Evolutionary conservation across 257 asterid species (phyloP), one percentile per base, ranked within the genome.

Genomic region (Plectranthus barbatus): DNA sequence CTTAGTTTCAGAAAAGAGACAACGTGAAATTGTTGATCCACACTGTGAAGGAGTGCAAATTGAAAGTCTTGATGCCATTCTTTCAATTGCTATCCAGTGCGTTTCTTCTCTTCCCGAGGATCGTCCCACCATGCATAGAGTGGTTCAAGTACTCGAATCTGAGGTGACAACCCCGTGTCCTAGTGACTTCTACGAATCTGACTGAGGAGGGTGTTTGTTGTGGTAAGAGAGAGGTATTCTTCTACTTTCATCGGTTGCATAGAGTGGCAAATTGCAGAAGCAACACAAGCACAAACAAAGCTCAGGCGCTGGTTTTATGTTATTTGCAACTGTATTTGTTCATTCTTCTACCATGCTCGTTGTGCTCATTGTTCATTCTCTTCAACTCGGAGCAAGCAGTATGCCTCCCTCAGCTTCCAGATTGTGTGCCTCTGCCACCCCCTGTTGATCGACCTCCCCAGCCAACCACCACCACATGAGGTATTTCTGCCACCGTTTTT

Each of bases 91-190:
- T 50, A 84, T 83, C 74, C 94, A 86, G 39, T 91, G 98, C 18
- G 96, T 91, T 5, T 86, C 92, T 68, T 78, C 92, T 58, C 72
- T 63, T 59, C 95, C 98, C 0, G 96, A 91, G 64, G 96, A 91
- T 58, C 90, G 98, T 68, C 98, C 96, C 70, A 84, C 98, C 39
- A 91, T 88, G 85, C 96, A 88, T 72, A 73, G 95, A 64, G 95
- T 91, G 15, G 94, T 85, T 65, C 98, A 91, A 76, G 79, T 80
- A 56, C 91, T 91, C 17, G 98, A 91, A 83, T 84, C 98, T 3
- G 94, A 88, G 80, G 87, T 88, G 57, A 84, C 74, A 70, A 91
- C 95, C 17, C 96, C 98, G 7, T 88, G 95, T 71, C 96, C 96
- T 5, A 88, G 98, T 56, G 98, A 86, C 69, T 86, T 91, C 81